A percentile compares a stretch with the other conserved stretches of the same genome.
phyloP scores from a whole-genome alignment of 768 basidiomycete genomes.

The Termitomyces sp. region DNA sequence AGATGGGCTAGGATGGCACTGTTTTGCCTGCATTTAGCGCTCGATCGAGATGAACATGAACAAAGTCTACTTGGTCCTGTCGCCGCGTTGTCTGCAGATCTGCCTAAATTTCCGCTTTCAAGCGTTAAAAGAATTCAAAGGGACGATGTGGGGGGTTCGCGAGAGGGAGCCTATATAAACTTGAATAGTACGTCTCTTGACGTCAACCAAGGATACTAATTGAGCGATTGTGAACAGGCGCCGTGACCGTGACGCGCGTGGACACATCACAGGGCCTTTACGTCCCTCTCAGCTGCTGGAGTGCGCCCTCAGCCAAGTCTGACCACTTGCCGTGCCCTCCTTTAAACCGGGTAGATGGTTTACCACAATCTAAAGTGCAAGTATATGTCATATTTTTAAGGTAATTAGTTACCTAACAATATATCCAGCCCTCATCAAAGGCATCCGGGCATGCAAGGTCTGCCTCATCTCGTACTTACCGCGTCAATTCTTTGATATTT shows the following conservation, averaged over 20 bases:
- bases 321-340: neutral
- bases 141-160: too few relatives aligned
- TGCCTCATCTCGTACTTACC: conserved; percentile 10
- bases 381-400: conserved; percentile 10
- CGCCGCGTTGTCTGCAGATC: too few relatives aligned
- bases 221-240: neutral
- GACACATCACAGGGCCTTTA: conserved; percentile 1
- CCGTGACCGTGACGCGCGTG: conserved; percentile 8
- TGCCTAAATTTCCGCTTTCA: too few relatives aligned
- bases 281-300: neutral
- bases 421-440: conserved; percentile 86
- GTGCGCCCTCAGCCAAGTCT: neutral
- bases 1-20: neutral
- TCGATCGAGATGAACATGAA: neutral
- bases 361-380: conserved; percentile 85
- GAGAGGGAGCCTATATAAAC: too few relatives aligned
- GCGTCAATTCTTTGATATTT: conserved; percentile 12
- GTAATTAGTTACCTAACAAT: conserved; percentile 19
- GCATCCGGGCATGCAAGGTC: conserved; percentile 96
- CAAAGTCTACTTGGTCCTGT: too few relatives aligned
- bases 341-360: conserved; percentile 44
- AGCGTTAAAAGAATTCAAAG: too few relatives aligned
- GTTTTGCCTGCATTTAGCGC: neutral
- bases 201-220: too few relatives aligned
- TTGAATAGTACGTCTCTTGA: too few relatives aligned